These are phyloP conservation scores for Aspergillus pseudotamarii DNA, from an alignment of 2,329 filamentous ascomycete species.

Conservation along the genomic window DNA sequence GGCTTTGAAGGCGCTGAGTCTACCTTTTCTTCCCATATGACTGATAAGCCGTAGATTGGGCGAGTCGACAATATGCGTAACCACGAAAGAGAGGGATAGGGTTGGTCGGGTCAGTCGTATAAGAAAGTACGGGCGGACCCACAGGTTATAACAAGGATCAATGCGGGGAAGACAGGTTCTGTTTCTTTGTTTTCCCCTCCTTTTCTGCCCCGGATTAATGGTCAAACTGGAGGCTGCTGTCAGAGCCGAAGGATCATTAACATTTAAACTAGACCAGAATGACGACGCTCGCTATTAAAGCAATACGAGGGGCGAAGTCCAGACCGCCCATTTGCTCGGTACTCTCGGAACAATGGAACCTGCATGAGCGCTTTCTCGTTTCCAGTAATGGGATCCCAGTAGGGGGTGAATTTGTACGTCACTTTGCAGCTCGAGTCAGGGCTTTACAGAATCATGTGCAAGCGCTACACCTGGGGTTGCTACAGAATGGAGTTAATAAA, in stretches of 20 bases:
- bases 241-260: background rate
- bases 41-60: background rate
- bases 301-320: background rate
- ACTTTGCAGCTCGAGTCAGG: background rate
- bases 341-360: background rate
- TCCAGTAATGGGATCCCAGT: background rate
- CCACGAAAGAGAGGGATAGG: background rate
- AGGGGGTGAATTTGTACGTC: background rate
- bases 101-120: background rate
- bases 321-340: background rate
- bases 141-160: background rate
- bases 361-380: background rate
- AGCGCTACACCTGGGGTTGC: background rate
- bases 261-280: background rate
- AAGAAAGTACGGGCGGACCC: background rate
- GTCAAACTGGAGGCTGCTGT: background rate
- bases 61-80: too few species aligned
- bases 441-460: background rate
- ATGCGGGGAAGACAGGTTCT: background rate
- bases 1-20: background rate
- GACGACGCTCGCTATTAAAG: background rate
- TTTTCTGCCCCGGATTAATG: background rate
- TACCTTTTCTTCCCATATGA: background rate
- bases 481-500: background rate
- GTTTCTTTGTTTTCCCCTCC: background rate